Base-by-base conservation (phyloP, 2,329 filamentous ascomycete species). In the Bipolaris cookei region DNA sequence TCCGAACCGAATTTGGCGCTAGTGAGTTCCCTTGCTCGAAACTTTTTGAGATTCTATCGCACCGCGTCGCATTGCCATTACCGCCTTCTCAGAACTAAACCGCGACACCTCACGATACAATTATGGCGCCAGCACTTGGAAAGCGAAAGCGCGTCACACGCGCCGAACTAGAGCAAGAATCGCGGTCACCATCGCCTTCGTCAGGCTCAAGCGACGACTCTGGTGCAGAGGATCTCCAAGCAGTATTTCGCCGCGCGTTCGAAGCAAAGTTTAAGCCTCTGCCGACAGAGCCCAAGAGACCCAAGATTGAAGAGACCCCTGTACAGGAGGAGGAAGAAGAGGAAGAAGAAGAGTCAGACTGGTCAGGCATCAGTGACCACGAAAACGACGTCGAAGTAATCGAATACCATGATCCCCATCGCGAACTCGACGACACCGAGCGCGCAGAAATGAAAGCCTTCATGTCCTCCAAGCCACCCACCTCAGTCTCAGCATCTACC, bases 221-320 rank as follows among this genome's bases (percentile, higher is more conserved):
- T 7, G 49, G 72, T 39, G 65, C 71, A 23, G 80, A 85, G 62
- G 83, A 88, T 56, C 83, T 90, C 11, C 87, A 91, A 66, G 91
- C 89, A 54, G 84, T 93, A 56, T 91, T 99, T 70, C 87, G 88
- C 56, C 86, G 86, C 66, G 90, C 94, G 73, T 98, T 98, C 72
- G 95, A 97, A 78, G 86, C 91, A 25, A 88, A 90, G 72, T 98
- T 97, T 79, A 86, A 87, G 72, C 92, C 94, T 7, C 76, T 97
- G 37, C 81, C 81, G 10, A 58, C 66, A 14, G 69, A 70, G 38
- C 74, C 76, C 3, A 70, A 76, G 53, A 72, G 61, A 58, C 49
- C 54, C 20, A 69, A 66, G 46, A 35, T 60, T 2, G 70, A 76
- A 14, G 57, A 67, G 11, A 58, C 67, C 4, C 66, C 67, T 6